These are phyloP conservation scores for Neurospora intermedia DNA, from an alignment of 495 filamentous ascomycete genomes.

Conservation along the genomic window DNA sequence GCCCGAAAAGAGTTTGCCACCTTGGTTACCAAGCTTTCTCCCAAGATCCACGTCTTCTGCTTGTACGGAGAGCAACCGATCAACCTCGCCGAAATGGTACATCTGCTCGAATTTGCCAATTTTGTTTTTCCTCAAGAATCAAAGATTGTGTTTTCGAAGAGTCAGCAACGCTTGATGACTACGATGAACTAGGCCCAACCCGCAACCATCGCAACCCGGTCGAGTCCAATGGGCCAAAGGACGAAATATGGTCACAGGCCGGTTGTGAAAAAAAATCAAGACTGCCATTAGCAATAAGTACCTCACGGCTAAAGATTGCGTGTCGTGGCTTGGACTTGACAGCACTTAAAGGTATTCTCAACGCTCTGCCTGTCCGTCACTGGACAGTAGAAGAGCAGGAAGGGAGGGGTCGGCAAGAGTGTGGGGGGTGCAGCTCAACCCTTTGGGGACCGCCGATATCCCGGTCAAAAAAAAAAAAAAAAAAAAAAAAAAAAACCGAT, in stretches of 20 bases:
- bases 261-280: neutral
- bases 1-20: neutral
- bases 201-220: neutral
- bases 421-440: neutral
- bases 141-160: neutral
- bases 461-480: too few relatives aligned
- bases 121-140: neutral
- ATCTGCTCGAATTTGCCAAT: neutral
- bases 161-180: neutral
- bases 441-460: neutral
- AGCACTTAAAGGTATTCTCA: neutral
- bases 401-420: neutral
- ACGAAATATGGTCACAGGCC: neutral
- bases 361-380: neutral
- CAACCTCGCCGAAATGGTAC: neutral
- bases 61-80: neutral
- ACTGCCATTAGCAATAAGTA: neutral
- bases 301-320: neutral
- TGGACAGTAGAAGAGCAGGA: neutral
- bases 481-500: too few relatives aligned
- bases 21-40: neutral
- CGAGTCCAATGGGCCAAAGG: neutral
- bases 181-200: neutral
- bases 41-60: neutral
- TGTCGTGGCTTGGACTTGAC: neutral